These are phyloP conservation scores for Ogataea trehaloabstinens DNA, from an alignment of 805 yeast genomes.

Conservation along the genomic window DNA sequence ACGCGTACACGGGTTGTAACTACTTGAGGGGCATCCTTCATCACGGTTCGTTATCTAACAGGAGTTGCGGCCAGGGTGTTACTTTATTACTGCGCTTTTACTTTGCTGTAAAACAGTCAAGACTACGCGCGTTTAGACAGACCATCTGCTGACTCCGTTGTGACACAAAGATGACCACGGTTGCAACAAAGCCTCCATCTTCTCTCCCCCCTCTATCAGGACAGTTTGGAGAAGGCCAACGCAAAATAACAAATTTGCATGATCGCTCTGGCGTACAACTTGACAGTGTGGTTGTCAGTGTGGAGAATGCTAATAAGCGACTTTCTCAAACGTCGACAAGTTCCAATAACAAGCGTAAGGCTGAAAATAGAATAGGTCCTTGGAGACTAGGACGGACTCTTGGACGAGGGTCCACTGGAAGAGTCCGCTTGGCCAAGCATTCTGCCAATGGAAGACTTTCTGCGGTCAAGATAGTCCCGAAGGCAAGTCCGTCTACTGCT, in stretches of 20 bases:
- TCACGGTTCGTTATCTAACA: too few species aligned
- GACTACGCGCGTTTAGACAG: too few species aligned
- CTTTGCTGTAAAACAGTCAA: too few species aligned
- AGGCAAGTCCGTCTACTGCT: slow-evolving; percentile 33
- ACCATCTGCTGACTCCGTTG: not conserved
- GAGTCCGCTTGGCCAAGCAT: slow-evolving; percentile 74
- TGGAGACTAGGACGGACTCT: slow-evolving; percentile 79
- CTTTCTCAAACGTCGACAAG: slow-evolving; percentile 41
- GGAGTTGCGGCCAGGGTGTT: too few species aligned
- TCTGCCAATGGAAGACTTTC: slow-evolving; percentile 69
- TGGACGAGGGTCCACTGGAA: slow-evolving; percentile 81
- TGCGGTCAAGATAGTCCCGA: slow-evolving; percentile 81
- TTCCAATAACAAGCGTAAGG: slow-evolving; percentile 33
- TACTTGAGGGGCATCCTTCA: too few species aligned
- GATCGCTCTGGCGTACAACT: slow-evolving; percentile 28
- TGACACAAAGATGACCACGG: not conserved
- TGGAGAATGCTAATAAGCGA: slow-evolving; percentile 36
- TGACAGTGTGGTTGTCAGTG: slow-evolving; percentile 42
- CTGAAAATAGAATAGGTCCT: slow-evolving; percentile 61
- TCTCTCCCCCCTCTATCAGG: not conserved
- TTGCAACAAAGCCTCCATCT: not conserved
- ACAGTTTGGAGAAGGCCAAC: not conserved
- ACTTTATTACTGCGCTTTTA: too few species aligned
- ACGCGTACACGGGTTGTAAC: too few species aligned
- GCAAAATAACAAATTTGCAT: not conserved